Evolutionary conservation across 1,284 basidiomycete species (phyloP).

Genomic region (Moesziomyces sp.): DNA sequence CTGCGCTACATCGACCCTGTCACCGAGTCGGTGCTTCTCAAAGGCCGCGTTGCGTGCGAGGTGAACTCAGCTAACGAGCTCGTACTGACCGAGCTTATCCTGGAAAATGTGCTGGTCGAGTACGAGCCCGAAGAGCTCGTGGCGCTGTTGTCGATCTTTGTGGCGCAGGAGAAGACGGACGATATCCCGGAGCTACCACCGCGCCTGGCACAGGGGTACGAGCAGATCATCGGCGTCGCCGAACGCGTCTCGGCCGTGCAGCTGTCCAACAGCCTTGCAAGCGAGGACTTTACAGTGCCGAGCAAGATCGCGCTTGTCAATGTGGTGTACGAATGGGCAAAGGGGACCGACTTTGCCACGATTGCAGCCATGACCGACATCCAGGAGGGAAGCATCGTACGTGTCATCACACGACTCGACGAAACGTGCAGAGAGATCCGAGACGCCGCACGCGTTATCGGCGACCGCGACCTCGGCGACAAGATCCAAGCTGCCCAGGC

Average conservation of each 20-base stretch:
- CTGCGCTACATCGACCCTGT: conserved; percentile 73
- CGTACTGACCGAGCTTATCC: conserved; percentile 92
- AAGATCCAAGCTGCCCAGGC: conserved; percentile 97
- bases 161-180: conserved; percentile 97
- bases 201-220: conserved; percentile 78
- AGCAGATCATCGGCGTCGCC: conserved; percentile 81
- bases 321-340: conserved; percentile 98
- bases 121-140: conserved; percentile 96
- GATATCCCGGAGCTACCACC: conserved; percentile 81
- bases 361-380: conserved; percentile 94
- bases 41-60: conserved; percentile 98
- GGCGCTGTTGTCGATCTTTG: conserved; percentile 93
- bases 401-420: conserved; percentile 93
- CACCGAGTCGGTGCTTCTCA: conserved; percentile 87
- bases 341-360: conserved; percentile 96
- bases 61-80: conserved; percentile 92
- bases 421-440: conserved; percentile 97
- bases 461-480: conserved; percentile 91
- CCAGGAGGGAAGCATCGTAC: conserved; percentile 94
- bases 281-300: conserved; percentile 52
- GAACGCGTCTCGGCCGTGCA: conserved; percentile 85
- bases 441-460: conserved; percentile 96
- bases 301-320: conserved; percentile 78
- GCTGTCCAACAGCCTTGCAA: conserved; percentile 74
- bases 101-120: conserved; percentile 89